Percentiles rank a stretch among this genome's conserved stretches.
phyloP scores from a whole-genome alignment of 139 green algal species.

The Coelastrella sp. region DNA sequence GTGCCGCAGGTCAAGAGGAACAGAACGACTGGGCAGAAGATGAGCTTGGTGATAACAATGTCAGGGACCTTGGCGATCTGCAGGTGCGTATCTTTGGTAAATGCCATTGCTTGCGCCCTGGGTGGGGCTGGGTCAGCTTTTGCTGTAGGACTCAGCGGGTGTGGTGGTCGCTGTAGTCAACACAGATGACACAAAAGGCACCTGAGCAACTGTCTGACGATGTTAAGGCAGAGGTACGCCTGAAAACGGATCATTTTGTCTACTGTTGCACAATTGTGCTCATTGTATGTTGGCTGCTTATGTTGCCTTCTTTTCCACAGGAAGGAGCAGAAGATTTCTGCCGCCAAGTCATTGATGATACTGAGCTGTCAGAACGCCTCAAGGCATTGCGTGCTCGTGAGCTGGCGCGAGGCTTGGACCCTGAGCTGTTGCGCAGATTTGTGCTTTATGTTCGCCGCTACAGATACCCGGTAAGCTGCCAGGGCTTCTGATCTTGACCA shows the following conservation, averaged over 20 bases:
- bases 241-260: no score
- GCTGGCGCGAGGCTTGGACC: constrained; percentile 59
- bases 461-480: constrained; percentile 40
- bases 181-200: no score
- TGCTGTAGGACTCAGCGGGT: no score
- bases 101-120: no score
- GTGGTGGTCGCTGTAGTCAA: no score
- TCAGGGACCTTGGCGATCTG: constrained; percentile 27
- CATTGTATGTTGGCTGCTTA: not conserved
- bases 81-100: not conserved
- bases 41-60: constrained; percentile 62
- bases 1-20: not conserved
- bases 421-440: constrained; percentile 82
- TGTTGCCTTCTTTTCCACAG: not conserved
- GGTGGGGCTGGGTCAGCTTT: no score
- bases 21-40: constrained; percentile 44
- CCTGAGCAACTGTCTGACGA: not conserved
- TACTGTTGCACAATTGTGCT: not conserved
- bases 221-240: no score
- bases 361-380: not conserved
- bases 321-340: constrained; percentile 35
- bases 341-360: constrained; percentile 34
- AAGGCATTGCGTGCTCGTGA: constrained; percentile 9
- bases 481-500: not conserved
- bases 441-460: constrained; percentile 74